phyloP scores from a whole-genome alignment of 139 green algal genomes.

The Diplosphaera chodatii region DNA sequence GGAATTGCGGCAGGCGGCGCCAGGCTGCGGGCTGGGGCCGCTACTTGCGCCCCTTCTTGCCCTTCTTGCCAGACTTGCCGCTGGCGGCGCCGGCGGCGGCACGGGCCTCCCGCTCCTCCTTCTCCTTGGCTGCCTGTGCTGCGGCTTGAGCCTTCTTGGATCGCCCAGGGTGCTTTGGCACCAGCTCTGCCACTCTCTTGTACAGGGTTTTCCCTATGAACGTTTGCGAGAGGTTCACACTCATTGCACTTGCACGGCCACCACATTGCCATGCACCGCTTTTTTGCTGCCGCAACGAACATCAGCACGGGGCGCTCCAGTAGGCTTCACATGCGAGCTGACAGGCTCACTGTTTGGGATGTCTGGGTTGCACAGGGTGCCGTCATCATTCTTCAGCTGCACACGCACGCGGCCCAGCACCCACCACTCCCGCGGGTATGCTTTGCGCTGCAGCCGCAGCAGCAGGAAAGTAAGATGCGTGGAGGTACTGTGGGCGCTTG shows the following conservation, averaged over 20 bases:
- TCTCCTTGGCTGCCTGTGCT: conserved; percentile 13
- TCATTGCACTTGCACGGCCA: too few species aligned
- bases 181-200: conserved; percentile 30
- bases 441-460: conserved; percentile 39
- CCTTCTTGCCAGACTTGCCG: conserved; percentile 24
- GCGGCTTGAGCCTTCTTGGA: conserved; percentile 19
- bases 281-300: too few species aligned
- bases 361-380: conserved; percentile 36
- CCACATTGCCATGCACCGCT: too few species aligned
- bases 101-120: conserved; percentile 1
- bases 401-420: conserved; percentile 47
- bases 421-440: conserved; percentile 51
- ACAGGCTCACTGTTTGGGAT: conserved; percentile 41
- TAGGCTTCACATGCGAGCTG: background rate
- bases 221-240: background rate
- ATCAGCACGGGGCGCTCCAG: too few species aligned
- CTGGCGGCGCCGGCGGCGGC: background rate
- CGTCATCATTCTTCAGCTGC: conserved; percentile 38
- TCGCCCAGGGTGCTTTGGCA: conserved; percentile 32
- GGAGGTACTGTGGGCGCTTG: too few species aligned
- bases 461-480: background rate
- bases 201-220: conserved; percentile 28
- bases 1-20: too few species aligned
- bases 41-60: conserved; percentile 25
- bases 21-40: background rate